These are phyloP conservation scores for Piper betle DNA, from an alignment of 164 flowering plant genomes.

Conservation along the genomic window DNA sequence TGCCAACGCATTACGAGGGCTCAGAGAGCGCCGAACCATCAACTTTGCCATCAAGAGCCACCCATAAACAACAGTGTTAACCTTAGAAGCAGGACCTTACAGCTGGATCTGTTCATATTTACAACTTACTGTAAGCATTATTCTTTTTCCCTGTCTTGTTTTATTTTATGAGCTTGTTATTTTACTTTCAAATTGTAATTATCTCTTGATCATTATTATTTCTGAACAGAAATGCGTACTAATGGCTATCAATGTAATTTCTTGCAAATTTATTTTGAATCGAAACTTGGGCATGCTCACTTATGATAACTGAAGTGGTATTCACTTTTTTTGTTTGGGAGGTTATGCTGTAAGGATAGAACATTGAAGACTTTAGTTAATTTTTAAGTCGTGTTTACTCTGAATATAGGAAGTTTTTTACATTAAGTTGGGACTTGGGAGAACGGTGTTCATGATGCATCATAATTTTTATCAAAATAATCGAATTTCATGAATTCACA, in stretches of 20 bases:
- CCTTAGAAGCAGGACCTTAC: background rate
- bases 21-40: slow-evolving; percentile 21
- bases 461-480: too few relatives aligned
- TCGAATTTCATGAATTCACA: too few relatives aligned
- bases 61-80: slow-evolving; percentile 11
- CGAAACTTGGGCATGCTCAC: background rate
- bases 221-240: too few relatives aligned
- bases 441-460: too few relatives aligned
- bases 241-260: background rate
- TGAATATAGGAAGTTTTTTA: too few relatives aligned
- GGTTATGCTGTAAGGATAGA: background rate
- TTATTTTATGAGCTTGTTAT: background rate
- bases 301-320: background rate
- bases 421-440: too few relatives aligned
- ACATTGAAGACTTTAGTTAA: too few relatives aligned
- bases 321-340: background rate
- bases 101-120: slow-evolving; percentile 10
- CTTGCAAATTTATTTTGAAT: background rate
- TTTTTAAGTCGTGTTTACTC: too few relatives aligned
- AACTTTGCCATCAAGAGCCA: slow-evolving; percentile 8
- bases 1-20: slow-evolving; percentile 23
- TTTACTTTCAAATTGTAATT: background rate
- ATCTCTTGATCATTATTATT: background rate
- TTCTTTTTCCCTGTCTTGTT: background rate
- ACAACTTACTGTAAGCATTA: background rate